Evolutionary conservation across 1,284 basidiomycete genomes (phyloP).

Genomic region (Sutorius eximius): DNA sequence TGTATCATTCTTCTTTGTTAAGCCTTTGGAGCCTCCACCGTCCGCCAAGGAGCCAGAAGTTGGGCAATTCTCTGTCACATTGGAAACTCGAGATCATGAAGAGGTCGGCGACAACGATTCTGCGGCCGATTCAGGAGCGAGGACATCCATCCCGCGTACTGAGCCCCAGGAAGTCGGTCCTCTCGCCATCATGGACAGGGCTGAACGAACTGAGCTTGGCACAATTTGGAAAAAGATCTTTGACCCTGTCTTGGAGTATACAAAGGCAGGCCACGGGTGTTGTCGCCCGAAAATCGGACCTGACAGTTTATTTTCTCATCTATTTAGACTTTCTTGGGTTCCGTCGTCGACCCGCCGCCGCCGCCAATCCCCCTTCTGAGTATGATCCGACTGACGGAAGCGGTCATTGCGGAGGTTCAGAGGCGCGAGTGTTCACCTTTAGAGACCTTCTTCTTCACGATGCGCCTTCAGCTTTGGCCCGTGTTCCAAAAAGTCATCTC

Average conservation of each 20-base stretch:
- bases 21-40: slow-evolving; percentile 30
- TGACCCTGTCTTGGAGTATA: slow-evolving; percentile 85
- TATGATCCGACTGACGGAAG: slow-evolving; percentile 87
- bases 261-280: slow-evolving; percentile 51
- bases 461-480: slow-evolving; percentile 88
- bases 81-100: slow-evolving; percentile 21
- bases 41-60: slow-evolving; percentile 38
- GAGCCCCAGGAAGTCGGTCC: slow-evolving; percentile 25
- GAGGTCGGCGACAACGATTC: slow-evolving; percentile 34
- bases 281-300: not conserved
- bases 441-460: slow-evolving; percentile 74
- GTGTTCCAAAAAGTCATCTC: slow-evolving; percentile 86
- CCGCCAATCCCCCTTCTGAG: slow-evolving; percentile 75
- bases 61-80: slow-evolving; percentile 37
- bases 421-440: slow-evolving; percentile 75
- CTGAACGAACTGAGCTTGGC: slow-evolving; percentile 57
- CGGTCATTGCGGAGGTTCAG: slow-evolving; percentile 70
- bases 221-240: slow-evolving; percentile 88
- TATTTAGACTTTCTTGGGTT: slow-evolving; percentile 63
- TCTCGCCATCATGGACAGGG: slow-evolving; percentile 45
- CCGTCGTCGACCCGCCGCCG: slow-evolving; percentile 67
- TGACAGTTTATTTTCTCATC: not conserved
- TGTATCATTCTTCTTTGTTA: slow-evolving; percentile 72
- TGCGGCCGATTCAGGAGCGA: slow-evolving; percentile 42
- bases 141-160: slow-evolving; percentile 15